These are phyloP conservation scores for Pseudomonodictys pantanalensis DNA, from an alignment of 495 filamentous ascomycete genomes.

Conservation along the genomic window DNA sequence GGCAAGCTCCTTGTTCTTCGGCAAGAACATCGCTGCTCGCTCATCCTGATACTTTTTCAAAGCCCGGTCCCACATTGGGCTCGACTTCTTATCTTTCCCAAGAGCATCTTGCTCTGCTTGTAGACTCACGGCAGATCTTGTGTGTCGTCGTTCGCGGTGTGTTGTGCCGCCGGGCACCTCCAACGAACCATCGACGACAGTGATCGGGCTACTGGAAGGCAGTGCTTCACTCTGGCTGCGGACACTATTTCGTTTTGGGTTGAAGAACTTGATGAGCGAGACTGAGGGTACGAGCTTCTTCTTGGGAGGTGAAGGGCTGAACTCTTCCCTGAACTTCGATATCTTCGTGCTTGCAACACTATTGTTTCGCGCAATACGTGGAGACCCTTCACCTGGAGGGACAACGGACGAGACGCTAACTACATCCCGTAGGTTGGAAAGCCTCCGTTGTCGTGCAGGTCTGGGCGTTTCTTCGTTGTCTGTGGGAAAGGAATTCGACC, in stretches of 20 bases:
- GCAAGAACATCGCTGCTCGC: slow-evolving; percentile 24
- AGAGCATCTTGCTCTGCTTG: slow-evolving; percentile 17
- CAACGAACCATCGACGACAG: slow-evolving; percentile 8
- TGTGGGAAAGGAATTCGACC: slow-evolving; percentile 5
- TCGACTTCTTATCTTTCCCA: slow-evolving; percentile 8
- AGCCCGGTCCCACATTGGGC: slow-evolving; percentile 30
- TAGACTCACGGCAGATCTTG: slow-evolving; percentile 17
- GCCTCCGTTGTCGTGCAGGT: not conserved
- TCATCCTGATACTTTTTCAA: slow-evolving; percentile 32
- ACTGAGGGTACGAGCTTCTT: slow-evolving; percentile 10
- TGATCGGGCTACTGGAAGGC: not conserved
- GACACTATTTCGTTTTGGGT: slow-evolving; percentile 7
- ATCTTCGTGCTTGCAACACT: slow-evolving; percentile 23
- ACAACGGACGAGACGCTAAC: not conserved
- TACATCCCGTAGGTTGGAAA: not conserved
- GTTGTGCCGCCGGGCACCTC: not conserved
- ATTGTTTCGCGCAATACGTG: slow-evolving; percentile 17
- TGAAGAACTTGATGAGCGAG: slow-evolving; percentile 19
- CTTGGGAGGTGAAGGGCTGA: slow-evolving; percentile 26
- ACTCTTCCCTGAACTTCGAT: slow-evolving; percentile 30
- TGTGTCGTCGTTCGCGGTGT: slow-evolving; percentile 10
- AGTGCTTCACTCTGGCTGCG: slow-evolving; percentile 22
- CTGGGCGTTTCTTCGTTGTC: slow-evolving; percentile 23
- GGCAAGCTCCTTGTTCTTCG: slow-evolving; percentile 21
- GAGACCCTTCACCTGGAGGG: not conserved